Evolutionary conservation across 1,284 basidiomycete genomes (phyloP).

Genomic region (Flammula alnicola): DNA sequence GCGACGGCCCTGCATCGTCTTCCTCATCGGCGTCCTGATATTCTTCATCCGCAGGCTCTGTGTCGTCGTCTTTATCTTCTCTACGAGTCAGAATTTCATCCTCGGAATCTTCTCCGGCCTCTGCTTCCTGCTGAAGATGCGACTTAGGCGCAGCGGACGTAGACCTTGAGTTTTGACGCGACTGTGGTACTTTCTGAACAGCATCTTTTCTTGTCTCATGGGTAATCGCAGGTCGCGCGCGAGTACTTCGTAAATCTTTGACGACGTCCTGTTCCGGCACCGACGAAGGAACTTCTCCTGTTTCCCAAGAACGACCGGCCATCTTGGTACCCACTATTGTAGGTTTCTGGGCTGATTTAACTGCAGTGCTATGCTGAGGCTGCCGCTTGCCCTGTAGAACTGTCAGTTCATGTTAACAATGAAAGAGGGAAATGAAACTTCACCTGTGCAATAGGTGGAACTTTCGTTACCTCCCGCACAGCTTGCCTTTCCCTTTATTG

Average conservation of each 20-base stretch:
- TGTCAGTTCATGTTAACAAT: too few relatives aligned
- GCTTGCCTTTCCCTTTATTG: too few relatives aligned
- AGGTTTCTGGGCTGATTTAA: conserved; percentile 3
- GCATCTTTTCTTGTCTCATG: conserved; percentile 11
- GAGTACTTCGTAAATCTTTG: background rate
- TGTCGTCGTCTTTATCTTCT: conserved; percentile 43
- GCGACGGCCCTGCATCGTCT: conserved; percentile 32
- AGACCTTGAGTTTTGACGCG: conserved; percentile 15
- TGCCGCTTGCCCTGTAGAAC: too few relatives aligned
- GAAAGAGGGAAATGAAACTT: too few relatives aligned
- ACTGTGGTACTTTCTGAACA: conserved; percentile 9
- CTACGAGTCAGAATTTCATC: too few relatives aligned
- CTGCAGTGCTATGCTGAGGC: too few relatives aligned
- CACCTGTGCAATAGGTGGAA: too few relatives aligned
- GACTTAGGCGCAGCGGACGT: conserved; percentile 14
- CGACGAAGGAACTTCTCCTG: conserved; percentile 42
- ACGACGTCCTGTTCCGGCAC: conserved; percentile 41
- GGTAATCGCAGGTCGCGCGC: conserved; percentile 4
- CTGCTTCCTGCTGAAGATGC: conserved; percentile 9
- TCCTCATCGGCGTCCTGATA: conserved; percentile 30
- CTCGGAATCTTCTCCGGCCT: conserved; percentile 30
- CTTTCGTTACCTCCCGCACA: too few relatives aligned
- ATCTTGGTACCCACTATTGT: background rate
- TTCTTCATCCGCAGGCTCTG: conserved; percentile 52
- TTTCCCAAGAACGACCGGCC: conserved; percentile 30